Evolutionary conservation across 164 flowering plant genomes (phyloP).

Genomic region (Echeveria elegans): DNA sequence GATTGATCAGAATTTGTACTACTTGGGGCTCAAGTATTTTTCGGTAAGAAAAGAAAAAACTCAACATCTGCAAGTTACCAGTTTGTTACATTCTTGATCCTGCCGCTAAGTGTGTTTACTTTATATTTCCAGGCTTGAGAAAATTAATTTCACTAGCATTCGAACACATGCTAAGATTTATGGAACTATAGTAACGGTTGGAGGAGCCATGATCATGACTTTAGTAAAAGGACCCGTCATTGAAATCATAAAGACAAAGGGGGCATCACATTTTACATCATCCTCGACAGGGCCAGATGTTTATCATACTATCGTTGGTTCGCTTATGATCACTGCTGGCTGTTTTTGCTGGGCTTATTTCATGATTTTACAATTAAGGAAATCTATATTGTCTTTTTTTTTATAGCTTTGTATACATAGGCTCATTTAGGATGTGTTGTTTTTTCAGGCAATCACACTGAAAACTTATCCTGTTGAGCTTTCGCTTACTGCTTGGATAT

Average conservation of each 20-base stretch:
- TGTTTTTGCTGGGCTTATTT: constrained; percentile 58
- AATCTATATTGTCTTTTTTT: neutral
- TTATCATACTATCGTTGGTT: constrained; percentile 36
- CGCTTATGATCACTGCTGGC: constrained; percentile 43
- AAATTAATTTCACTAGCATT: constrained; percentile 29
- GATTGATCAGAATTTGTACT: constrained; percentile 65
- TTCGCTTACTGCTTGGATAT: constrained; percentile 64
- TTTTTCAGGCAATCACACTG: constrained; percentile 42
- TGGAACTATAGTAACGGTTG: constrained; percentile 52
- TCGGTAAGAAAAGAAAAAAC: constrained; percentile 27
- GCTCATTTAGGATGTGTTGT: neutral
- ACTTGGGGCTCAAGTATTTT: constrained; percentile 52
- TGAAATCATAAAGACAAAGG: constrained; percentile 24
- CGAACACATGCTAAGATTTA: constrained; percentile 44
- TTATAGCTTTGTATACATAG: neutral
- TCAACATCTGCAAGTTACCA: too few species aligned
- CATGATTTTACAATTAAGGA: constrained; percentile 40
- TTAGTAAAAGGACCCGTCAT: constrained; percentile 43
- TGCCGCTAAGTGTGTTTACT: neutral
- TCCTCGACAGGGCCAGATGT: constrained; percentile 14
- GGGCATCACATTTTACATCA: neutral
- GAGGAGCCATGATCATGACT: constrained; percentile 69
- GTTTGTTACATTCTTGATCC: too few species aligned
- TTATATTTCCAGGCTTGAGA: constrained; percentile 41
- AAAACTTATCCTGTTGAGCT: constrained; percentile 59